Conservation (phyloP, 257 asterid genomes). For the Solanum sejunctum region DNA sequence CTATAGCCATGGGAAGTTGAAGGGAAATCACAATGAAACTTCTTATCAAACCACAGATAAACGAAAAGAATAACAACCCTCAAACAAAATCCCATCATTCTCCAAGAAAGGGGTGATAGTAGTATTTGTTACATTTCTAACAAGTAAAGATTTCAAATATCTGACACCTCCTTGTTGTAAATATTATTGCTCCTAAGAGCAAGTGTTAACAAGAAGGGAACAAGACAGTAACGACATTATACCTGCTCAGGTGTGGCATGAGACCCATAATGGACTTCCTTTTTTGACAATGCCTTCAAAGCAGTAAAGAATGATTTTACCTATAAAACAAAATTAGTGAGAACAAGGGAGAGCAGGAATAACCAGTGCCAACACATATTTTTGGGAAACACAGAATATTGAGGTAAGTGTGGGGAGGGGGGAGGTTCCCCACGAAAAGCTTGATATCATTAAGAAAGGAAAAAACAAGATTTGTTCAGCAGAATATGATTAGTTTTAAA, state of each 20-base stretch:
- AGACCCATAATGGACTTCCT: conserved; percentile 67
- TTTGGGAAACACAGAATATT: not conserved
- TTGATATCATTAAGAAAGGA: not conserved
- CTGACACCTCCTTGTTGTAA: not conserved
- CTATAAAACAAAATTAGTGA: conserved; percentile 24
- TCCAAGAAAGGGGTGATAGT: not conserved
- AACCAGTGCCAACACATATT: not conserved
- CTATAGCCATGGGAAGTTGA: not conserved
- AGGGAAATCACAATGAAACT: not conserved
- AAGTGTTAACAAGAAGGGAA: not conserved
- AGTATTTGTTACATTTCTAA: not conserved
- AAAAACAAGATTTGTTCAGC: not conserved
- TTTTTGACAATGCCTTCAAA: conserved; percentile 57
- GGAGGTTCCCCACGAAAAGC: not conserved
- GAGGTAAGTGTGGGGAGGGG: not conserved
- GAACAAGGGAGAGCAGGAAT: not conserved
- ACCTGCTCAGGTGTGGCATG: conserved; percentile 84
- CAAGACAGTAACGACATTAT: not conserved
- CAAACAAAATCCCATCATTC: not conserved
- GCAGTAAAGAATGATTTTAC: conserved; percentile 57
- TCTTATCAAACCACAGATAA: not conserved
- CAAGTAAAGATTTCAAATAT: not conserved
- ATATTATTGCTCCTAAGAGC: not conserved
- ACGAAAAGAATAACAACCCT: not conserved
- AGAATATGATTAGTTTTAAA: not conserved